Conservation (phyloP, 2,329 filamentous ascomycete genomes). For the Pyrenophora tritici-repentis region DNA sequence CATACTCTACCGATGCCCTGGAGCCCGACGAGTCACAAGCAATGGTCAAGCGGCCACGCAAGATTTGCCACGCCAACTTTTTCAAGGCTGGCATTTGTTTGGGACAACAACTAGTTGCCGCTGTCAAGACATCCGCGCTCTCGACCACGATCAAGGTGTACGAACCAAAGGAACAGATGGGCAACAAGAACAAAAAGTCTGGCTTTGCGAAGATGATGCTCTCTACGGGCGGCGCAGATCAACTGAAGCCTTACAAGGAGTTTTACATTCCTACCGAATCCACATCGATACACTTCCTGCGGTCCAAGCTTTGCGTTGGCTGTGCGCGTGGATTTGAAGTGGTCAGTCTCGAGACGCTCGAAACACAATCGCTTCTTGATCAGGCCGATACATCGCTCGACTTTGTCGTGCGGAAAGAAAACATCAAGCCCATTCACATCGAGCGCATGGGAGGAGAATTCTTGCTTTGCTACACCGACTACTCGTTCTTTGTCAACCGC, state of each 20-base stretch:
- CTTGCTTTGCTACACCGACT: constrained; percentile 96
- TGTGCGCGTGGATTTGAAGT: constrained; percentile 97
- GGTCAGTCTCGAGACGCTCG: constrained; percentile 93
- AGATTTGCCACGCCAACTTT: constrained; percentile 98
- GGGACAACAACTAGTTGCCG: constrained; percentile 91
- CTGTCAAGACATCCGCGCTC: constrained; percentile 89
- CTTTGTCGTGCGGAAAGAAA: constrained; percentile 92
- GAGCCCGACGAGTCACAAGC: constrained; percentile 77
- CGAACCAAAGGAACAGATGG: constrained; percentile 93
- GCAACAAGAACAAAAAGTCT: constrained; percentile 92
- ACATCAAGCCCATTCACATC: constrained; percentile 93
- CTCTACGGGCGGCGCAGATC: constrained; percentile 80
- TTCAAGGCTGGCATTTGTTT: constrained; percentile 97
- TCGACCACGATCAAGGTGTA: constrained; percentile 99
- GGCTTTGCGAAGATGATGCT: constrained; percentile 98
- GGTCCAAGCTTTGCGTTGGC: constrained; percentile 94
- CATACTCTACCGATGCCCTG: constrained; percentile 84
- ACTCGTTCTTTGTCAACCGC: constrained; percentile 98
- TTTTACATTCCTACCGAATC: constrained; percentile 99
- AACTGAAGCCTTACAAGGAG: constrained; percentile 82
- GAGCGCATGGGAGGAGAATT: constrained; percentile 97
- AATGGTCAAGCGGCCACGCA: constrained; percentile 83
- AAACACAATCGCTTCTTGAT: constrained; percentile 94
- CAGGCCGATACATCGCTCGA: constrained; percentile 97
- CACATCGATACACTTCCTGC: constrained; percentile 97